Base-by-base conservation (phyloP, 306 rosid species). In the Acmispon strigosus region DNA sequence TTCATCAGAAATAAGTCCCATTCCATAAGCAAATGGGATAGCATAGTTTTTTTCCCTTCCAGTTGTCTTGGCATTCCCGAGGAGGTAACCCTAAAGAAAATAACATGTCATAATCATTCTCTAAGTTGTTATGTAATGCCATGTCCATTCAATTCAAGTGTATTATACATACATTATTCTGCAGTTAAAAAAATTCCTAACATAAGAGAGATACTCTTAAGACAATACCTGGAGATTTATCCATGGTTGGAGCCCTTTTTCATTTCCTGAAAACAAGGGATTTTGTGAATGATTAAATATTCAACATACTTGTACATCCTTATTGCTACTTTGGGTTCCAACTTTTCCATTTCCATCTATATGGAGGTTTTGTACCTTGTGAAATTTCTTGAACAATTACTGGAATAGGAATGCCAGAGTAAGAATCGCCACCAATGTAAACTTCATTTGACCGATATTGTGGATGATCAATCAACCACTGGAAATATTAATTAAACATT, bases 381-480 rank as follows among this genome's bases (percentile, higher is more conserved):
- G 73, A 72, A 70, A 92, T 85, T 73, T 83, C 67, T 56, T 83
- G 81, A 27, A 59, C 86, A 52, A 92, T 51, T 14, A 3, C 59
- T 0, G 98, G 98, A 24, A 86, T 14, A 22, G 80, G 51, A 55
- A 89, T 80, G 11, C 98, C 98, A 17, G 95, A 78, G 62, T 86
- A 87, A 0, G 98, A 92, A 61, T 84, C 92, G 4, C 98, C 96
- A 4, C 84, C 92, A 0, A 92, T 56, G 18, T 87, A 90, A 41
- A 88, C 32, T 18, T 81, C 74, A 69, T 83, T 85, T 2, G 88
- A 39, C 1, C 34, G 58, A 62, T 87, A 89, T 49, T 79, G 76
- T 14, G 92, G 87, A 70, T 90, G 96, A 67, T 66, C 79, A 41
- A 78, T 37, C 63, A 88, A 39, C 98, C 98, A 92, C 98, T 92